phyloP scores from a whole-genome alignment of 495 filamentous ascomycete species.

The Aspergillus steynii region DNA sequence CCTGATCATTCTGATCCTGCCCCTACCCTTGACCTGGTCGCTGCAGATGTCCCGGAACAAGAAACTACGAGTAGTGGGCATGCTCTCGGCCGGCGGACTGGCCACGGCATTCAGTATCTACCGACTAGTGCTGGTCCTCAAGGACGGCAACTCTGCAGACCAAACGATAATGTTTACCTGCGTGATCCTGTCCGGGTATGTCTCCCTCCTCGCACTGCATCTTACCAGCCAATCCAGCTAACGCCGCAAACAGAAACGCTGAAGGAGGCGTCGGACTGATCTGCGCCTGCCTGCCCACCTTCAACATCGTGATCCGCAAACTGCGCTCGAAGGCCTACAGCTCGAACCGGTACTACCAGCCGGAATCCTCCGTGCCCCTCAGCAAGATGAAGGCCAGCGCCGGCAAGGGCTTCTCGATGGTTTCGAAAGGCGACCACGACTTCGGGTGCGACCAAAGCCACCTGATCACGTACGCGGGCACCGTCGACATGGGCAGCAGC shows the following conservation, averaged over 20 bases:
- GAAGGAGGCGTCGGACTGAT: slow-evolving; percentile 50
- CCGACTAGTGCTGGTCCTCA: slow-evolving; percentile 43
- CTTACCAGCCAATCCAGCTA: not conserved
- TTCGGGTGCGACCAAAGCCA: slow-evolving; percentile 37
- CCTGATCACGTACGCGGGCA: slow-evolving; percentile 35
- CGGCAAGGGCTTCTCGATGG: slow-evolving; percentile 17
- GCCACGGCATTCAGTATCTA: slow-evolving; percentile 48
- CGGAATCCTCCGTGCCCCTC: slow-evolving; percentile 30
- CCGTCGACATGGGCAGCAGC: slow-evolving; percentile 21
- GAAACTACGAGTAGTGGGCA: slow-evolving; percentile 46
- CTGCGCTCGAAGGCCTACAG: slow-evolving; percentile 31
- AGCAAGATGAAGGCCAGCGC: slow-evolving; percentile 27
- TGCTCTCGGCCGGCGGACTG: slow-evolving; percentile 48
- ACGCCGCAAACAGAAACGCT: slow-evolving; percentile 35
- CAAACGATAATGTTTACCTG: slow-evolving; percentile 43
- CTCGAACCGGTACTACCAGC: slow-evolving; percentile 35
- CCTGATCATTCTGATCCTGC: slow-evolving; percentile 45
- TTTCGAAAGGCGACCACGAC: slow-evolving; percentile 23
- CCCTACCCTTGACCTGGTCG: slow-evolving; percentile 47
- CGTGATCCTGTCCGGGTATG: slow-evolving; percentile 49
- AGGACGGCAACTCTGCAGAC: slow-evolving; percentile 32
- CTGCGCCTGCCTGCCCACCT: slow-evolving; percentile 46
- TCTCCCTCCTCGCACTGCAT: slow-evolving; percentile 1
- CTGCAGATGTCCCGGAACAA: slow-evolving; percentile 47
- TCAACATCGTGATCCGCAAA: slow-evolving; percentile 39